Evolutionary conservation across 441 rosid species (phyloP).

Genomic region (Codiaeum variegatum): DNA sequence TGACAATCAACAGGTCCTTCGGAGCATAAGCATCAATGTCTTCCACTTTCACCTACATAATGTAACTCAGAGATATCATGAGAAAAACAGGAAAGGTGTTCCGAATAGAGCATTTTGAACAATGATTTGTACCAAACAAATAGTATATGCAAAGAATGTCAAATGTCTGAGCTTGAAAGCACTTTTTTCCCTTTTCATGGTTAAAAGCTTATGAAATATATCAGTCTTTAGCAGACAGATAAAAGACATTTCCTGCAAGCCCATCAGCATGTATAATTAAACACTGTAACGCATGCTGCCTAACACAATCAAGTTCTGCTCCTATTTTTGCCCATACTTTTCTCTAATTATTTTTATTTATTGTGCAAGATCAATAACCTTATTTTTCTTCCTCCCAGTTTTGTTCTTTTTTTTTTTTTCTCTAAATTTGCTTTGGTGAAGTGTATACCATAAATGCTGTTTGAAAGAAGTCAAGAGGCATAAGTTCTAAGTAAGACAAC

Average conservation of each 20-base stretch:
- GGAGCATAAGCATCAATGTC: constrained; percentile 94
- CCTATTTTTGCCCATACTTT: neutral
- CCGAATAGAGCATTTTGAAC: neutral
- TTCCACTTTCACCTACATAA: constrained; percentile 73
- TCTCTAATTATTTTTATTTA: neutral
- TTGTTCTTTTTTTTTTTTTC: too few relatives aligned
- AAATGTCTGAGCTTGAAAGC: neutral
- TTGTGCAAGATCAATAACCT: neutral
- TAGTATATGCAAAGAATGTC: neutral
- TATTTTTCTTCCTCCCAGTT: neutral
- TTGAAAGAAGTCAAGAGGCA: neutral
- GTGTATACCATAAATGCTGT: neutral
- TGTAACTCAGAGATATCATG: constrained; percentile 16
- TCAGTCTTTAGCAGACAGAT: neutral
- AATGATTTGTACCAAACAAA: neutral
- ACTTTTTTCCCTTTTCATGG: neutral
- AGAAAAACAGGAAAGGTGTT: constrained; percentile 7
- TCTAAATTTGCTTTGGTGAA: neutral
- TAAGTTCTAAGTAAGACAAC: neutral
- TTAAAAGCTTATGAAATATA: neutral
- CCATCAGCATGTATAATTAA: neutral
- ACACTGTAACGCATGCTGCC: neutral
- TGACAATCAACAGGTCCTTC: constrained; percentile 85
- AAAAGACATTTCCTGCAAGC: neutral
- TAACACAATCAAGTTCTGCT: neutral